Evolutionary conservation across 495 filamentous ascomycete species (phyloP).

Genomic region (Hypoxylon subgilvum): DNA sequence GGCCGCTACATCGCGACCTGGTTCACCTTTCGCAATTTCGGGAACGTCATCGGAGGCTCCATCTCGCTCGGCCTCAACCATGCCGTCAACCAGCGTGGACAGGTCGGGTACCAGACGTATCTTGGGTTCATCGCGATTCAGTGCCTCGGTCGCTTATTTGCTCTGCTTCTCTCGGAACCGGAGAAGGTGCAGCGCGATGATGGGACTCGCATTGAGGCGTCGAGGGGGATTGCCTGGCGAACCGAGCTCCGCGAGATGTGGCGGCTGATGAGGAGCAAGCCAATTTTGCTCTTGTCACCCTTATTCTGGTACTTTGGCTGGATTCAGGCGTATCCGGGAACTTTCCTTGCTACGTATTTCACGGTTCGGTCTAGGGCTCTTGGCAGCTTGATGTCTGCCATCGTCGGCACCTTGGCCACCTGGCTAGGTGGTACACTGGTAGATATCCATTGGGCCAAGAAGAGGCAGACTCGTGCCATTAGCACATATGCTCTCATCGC

Average conservation of each 20-base stretch:
- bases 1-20: conserved; percentile 58
- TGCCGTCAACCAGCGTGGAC: conserved; percentile 47
- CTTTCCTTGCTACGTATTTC: conserved; percentile 59
- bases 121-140: conserved; percentile 55
- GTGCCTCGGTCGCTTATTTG: conserved; percentile 53
- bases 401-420: conserved; percentile 48
- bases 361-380: conserved; percentile 54
- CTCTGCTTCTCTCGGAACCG: conserved; percentile 51
- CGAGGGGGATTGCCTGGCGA: conserved; percentile 44
- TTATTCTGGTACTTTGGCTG: conserved; percentile 53
- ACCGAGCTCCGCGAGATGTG: conserved; percentile 50
- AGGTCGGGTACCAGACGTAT: conserved; percentile 56
- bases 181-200: conserved; percentile 53
- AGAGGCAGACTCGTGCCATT: conserved; percentile 33
- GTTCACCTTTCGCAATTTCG: conserved; percentile 57
- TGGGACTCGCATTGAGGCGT: conserved; percentile 49
- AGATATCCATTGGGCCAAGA: conserved; percentile 32
- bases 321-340: conserved; percentile 54
- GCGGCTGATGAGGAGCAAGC: conserved; percentile 45
- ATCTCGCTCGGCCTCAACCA: conserved; percentile 56
- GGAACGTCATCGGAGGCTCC: conserved; percentile 56
- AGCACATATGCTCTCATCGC: conserved; percentile 35
- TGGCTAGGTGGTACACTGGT: conserved; percentile 36
- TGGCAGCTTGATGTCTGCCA: conserved; percentile 49
- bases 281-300: conserved; percentile 53